Evolutionary conservation across 495 filamentous ascomycete species (phyloP), one percentile per base, ranked within the genome.

Genomic region (Trichoderma reesei): DNA sequence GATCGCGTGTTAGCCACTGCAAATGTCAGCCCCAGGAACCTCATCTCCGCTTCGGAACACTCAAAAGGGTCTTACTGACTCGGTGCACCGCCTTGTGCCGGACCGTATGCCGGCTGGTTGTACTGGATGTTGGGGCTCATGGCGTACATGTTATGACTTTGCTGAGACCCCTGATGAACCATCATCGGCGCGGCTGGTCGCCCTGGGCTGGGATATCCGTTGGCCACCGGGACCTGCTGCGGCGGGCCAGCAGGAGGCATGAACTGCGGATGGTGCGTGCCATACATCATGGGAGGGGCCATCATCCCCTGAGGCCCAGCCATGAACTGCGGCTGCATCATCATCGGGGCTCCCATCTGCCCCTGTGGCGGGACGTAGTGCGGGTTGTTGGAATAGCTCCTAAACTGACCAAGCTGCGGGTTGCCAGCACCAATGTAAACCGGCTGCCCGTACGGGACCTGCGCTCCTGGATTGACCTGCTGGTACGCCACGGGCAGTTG

Each of bases 141-240:
- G 61, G 83, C 77, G 67, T 82, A 90, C 71, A 89, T 83, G 60
- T 81, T 78, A 62, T 91, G 88, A 16, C 88, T 88, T 66, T 88
- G 86, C 67, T 90, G 88, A 26, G 88, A 91, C 61, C 87, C 87
- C 72, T 84, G 81, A 48, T 76, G 78, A 36, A 71, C 79, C 83
- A 90, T 90, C 89, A 93, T 92, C 77, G 92, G 87, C 3, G 89
- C 90, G 1, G 88, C 84, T 34, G 83, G 83, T 20, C 90, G 82
- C 61, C 89, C 85, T 1, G 90, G 90, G 69, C 89, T 93, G n/a
- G 90, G 88, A 74, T 88, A 96, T 18, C 90, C 89, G 69, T 86
- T 92, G 3, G 87, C 81, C 13, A 75, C 78, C 20, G 77, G 75
- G 68, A 82, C 79, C 10, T 83, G 81, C 72, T 86, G 85, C 11